These are phyloP conservation scores for Dispira simplex DNA, from an alignment of 192 early-diverging fungal genomes.

Conservation along the genomic window DNA sequence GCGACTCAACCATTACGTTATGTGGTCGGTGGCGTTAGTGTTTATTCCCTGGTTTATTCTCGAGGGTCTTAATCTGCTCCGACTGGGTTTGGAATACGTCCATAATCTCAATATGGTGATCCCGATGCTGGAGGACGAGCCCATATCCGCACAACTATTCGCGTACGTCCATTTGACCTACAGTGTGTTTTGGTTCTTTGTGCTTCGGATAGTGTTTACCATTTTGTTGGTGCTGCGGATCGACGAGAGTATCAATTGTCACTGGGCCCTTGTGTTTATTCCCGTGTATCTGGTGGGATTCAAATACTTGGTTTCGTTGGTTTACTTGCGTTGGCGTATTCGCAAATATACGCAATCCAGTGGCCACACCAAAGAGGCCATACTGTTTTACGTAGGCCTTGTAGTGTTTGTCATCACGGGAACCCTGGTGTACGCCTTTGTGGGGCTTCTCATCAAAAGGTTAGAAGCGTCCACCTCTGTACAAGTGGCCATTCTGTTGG, in stretches of 20 bases:
- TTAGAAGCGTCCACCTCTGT: slow-evolving; percentile 28
- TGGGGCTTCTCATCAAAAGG: slow-evolving; percentile 33
- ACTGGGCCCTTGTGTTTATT: slow-evolving; percentile 51
- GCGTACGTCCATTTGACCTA: slow-evolving; percentile 17
- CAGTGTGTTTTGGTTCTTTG: slow-evolving; percentile 45
- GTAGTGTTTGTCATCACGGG: slow-evolving; percentile 31
- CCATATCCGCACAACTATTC: slow-evolving; percentile 16
- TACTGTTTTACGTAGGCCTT: slow-evolving; percentile 21
- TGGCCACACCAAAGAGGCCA: slow-evolving; percentile 23
- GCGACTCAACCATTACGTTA: slow-evolving; percentile 43
- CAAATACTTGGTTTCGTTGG: slow-evolving; percentile 35
- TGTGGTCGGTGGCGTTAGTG: slow-evolving; percentile 44
- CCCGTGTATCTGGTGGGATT: slow-evolving; percentile 46
- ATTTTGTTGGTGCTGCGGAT: slow-evolving; percentile 52
- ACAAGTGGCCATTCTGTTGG: slow-evolving; percentile 37
- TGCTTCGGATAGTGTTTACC: slow-evolving; percentile 44
- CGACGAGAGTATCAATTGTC: slow-evolving; percentile 31
- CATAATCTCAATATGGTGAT: slow-evolving; percentile 14
- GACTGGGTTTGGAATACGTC: slow-evolving; percentile 21
- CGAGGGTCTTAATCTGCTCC: slow-evolving; percentile 49
- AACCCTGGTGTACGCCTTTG: slow-evolving; percentile 29
- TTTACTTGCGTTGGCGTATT: slow-evolving; percentile 13
- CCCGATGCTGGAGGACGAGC: not conserved
- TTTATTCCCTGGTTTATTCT: slow-evolving; percentile 76
- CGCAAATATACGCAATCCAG: not conserved